Base-by-base conservation (phyloP, 2,329 filamentous ascomycete species). In the Scopulariopsis brevicaulis region DNA sequence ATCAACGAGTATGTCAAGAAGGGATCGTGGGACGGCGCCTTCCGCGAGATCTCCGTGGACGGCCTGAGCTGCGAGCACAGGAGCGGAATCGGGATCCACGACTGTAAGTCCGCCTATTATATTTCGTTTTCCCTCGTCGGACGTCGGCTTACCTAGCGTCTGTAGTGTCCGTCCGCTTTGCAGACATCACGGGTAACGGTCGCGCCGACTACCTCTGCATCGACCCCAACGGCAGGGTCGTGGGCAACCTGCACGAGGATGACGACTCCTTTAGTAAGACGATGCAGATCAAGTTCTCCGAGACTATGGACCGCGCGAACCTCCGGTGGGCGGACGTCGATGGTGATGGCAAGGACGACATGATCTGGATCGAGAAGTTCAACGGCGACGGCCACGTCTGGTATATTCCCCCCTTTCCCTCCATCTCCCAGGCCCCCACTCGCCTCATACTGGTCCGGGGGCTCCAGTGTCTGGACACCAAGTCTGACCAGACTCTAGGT, bases 241-340 rank as follows among this genome's bases (percentile, higher is more conserved):
- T 57, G 3, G 68, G 64, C 24, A 69, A 32, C 22, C 40, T 67
- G 8, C 62, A 71, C 53, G 60, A 64, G 25, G 56, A 56, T 1
- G 43, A 60, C 43, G 60, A 59, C 11, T 20, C 22, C 56, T 64
- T 56, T 53, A 61, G 54, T 46, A 32, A 62, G 58, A 62, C 64
- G 14, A 63, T 58, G n/a, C 67, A 70, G 63, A 61, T 70, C 58
- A 71, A 69, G 60, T 61, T 61, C 53, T 55, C 62, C 14, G 63
- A 66, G 46, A 62, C 56, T 28, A 63, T 62, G 14, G 71, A 73
- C 54, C 67, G 71, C 1, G 70, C 71, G 14, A 70, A 73, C 58
- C 56, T 71, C 12, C 65, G 67, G 10, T 75, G 63, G 43, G 69
- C 67, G 4, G 73, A 75, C 60, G 67, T 74, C 24, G 69, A 74